Conservation (phyloP, 768 basidiomycete species). For the Tubosaeta brunneosetosa region DNA sequence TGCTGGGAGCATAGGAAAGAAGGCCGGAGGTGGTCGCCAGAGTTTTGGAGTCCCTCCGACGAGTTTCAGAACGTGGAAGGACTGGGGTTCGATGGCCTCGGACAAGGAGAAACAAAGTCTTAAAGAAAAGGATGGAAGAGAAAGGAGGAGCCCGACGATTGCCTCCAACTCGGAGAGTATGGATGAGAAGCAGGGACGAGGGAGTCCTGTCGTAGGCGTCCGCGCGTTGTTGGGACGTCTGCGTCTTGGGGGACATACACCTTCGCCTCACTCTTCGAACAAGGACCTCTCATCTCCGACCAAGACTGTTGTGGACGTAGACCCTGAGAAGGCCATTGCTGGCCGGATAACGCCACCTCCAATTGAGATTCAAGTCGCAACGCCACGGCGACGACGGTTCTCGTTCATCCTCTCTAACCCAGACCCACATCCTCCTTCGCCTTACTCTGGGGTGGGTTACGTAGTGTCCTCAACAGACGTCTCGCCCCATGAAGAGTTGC, state of each 20-base stretch:
- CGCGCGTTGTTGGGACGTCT: slow-evolving; percentile 27
- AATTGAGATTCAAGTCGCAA: slow-evolving; percentile 12
- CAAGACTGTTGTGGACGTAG: slow-evolving; percentile 5
- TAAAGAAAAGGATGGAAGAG: slow-evolving; percentile 12
- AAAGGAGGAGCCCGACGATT: slow-evolving; percentile 13
- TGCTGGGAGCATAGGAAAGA: slow-evolving; percentile 11
- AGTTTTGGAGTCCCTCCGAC: slow-evolving; percentile 25
- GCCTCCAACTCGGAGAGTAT: slow-evolving; percentile 15
- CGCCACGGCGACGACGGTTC: slow-evolving; percentile 17
- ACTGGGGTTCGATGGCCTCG: slow-evolving; percentile 12
- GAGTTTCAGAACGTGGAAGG: slow-evolving; percentile 25
- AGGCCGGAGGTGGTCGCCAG: slow-evolving; percentile 2
- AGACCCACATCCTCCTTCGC: slow-evolving; percentile 23
- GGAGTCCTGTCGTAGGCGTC: slow-evolving; percentile 22
- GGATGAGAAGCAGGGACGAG: slow-evolving; percentile 21
- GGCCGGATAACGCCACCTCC: slow-evolving; percentile 13
- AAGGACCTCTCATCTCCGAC: slow-evolving; percentile 18
- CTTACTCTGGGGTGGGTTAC: slow-evolving; percentile 5
- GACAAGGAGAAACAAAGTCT: slow-evolving; percentile 17
- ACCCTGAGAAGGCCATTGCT: slow-evolving; percentile 12
- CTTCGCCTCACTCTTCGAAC: slow-evolving; percentile 26
- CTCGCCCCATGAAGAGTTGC: neutral
- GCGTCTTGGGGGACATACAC: slow-evolving; percentile 22
- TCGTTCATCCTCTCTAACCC: slow-evolving; percentile 32
- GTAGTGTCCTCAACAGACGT: neutral